These are phyloP conservation scores for Bassia scoparia DNA, from an alignment of 148 eudicot species.

Conservation along the genomic window DNA sequence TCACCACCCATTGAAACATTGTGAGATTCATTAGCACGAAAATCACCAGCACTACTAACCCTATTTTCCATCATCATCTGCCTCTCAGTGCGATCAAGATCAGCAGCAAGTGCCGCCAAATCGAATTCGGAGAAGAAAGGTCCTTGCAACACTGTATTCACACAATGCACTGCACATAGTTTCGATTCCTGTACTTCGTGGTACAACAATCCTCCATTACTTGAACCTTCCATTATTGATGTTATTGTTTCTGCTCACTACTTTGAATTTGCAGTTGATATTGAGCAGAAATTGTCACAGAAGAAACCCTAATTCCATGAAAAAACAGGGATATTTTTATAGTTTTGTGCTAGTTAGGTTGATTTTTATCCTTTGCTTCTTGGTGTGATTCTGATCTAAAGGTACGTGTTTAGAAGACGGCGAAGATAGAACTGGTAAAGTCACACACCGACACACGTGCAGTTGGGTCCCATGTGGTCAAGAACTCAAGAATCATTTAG, in stretches of 20 bases:
- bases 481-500: no score
- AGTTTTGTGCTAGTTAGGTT: no score
- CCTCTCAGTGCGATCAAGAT: slow-evolving; percentile 70
- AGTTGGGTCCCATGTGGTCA: no score
- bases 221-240: slow-evolving; percentile 51
- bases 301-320: neutral
- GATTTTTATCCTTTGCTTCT: no score
- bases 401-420: no score
- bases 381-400: no score
- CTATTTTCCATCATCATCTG: slow-evolving; percentile 62
- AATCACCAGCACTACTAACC: slow-evolving; percentile 29
- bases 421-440: no score
- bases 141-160: slow-evolving; percentile 88
- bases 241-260: neutral
- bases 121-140: slow-evolving; percentile 93
- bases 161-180: slow-evolving; percentile 95
- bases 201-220: slow-evolving; percentile 89
- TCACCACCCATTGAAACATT: slow-evolving; percentile 91
- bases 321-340: no score
- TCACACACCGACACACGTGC: no score
- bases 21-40: slow-evolving; percentile 57
- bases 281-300: neutral
- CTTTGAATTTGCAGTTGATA: neutral
- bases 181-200: slow-evolving; percentile 97
- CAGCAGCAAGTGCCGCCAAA: slow-evolving; percentile 89